A percentile compares a stretch with the other conserved stretches of the same genome.
These are phyloP conservation scores for Ramaria sp. DNA, from an alignment of 768 basidiomycete species.

Conservation along the genomic window DNA sequence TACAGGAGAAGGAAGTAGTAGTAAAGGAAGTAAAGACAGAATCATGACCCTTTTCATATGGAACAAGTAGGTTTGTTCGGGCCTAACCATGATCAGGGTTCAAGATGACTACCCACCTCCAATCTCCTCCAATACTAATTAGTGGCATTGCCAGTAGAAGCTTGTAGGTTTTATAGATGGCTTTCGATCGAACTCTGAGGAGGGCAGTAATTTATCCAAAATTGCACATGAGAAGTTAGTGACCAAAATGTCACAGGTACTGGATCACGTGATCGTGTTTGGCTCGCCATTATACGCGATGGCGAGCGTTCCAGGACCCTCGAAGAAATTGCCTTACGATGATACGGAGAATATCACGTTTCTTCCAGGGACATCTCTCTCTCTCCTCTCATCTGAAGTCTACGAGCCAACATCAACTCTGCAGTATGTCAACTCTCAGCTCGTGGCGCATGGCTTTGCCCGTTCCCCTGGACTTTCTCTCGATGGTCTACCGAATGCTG, in stretches of 20 bases:
- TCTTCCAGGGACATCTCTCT: conserved; percentile 1
- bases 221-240: too few species aligned
- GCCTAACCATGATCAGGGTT: too few species aligned
- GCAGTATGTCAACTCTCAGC: conserved; percentile 73
- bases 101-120: too few species aligned
- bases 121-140: too few species aligned
- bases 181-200: too few species aligned
- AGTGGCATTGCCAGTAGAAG: too few species aligned
- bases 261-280: background rate
- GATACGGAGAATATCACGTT: background rate
- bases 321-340: background rate
- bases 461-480: conserved; percentile 53
- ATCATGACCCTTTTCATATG: too few species aligned
- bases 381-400: background rate
- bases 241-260: background rate
- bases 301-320: background rate
- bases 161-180: too few species aligned
- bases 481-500: conserved; percentile 47
- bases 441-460: conserved; percentile 72
- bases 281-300: background rate
- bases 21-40: too few species aligned
- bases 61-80: too few species aligned
- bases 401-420: conserved; percentile 40
- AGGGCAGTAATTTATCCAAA: too few species aligned
- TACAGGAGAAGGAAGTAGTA: background rate